Evolutionary conservation across 495 filamentous ascomycete genomes (phyloP).

Genomic region (Aspergillus olivimuriae): DNA sequence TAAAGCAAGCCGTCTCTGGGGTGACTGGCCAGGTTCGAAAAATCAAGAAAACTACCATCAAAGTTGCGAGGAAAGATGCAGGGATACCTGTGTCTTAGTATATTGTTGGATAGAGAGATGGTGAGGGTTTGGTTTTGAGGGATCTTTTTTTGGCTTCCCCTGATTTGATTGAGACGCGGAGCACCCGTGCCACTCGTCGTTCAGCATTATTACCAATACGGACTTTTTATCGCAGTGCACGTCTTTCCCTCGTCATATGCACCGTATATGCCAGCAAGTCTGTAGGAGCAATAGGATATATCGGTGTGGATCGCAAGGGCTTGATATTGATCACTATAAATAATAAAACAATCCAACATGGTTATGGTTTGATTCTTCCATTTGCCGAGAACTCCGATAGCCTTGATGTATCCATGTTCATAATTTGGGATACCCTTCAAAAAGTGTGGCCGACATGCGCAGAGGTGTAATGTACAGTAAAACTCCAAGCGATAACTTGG

Average conservation of each 20-base stretch:
- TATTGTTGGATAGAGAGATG: too few relatives aligned
- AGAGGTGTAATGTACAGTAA: slow-evolving; percentile 31
- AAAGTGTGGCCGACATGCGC: slow-evolving; percentile 5
- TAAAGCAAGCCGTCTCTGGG: slow-evolving; percentile 22
- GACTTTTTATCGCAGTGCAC: too few relatives aligned
- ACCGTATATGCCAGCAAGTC: background rate
- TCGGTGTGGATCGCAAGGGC: slow-evolving; percentile 18
- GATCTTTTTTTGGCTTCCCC: too few relatives aligned
- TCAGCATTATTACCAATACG: too few relatives aligned
- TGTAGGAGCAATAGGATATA: slow-evolving; percentile 16
- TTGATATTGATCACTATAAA: slow-evolving; percentile 26
- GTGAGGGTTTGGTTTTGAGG: too few relatives aligned
- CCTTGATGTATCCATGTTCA: slow-evolving; percentile 21
- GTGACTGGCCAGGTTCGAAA: background rate
- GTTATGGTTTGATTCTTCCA: slow-evolving; percentile 20
- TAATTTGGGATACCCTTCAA: background rate
- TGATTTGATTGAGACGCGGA: too few relatives aligned
- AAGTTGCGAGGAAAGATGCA: slow-evolving; percentile 7
- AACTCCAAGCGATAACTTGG: slow-evolving; percentile 5
- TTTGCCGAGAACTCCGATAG: slow-evolving; percentile 36
- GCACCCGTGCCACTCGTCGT: too few relatives aligned
- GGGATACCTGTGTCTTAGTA: too few relatives aligned
- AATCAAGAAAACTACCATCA: background rate
- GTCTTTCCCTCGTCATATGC: slow-evolving; percentile 8
- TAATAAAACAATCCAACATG: slow-evolving; percentile 11